A percentile compares a stretch with the other conserved stretches of the same genome.
Evolutionary conservation across 129 eudicot genomes (phyloP).

Genomic region (Glebionis coronaria): DNA sequence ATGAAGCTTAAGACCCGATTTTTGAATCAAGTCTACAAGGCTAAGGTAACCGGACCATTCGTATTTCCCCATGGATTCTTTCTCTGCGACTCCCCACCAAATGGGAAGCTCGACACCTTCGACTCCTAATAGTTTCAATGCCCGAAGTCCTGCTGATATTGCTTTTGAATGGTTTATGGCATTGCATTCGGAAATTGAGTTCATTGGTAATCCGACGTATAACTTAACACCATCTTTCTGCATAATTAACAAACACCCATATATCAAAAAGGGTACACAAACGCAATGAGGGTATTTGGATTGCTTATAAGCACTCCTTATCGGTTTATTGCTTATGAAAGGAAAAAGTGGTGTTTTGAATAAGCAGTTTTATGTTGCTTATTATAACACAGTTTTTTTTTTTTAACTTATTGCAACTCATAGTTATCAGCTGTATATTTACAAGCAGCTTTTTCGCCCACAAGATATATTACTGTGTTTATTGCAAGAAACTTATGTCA

Average conservation of each 20-base stretch:
- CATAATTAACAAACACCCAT: constrained; percentile 17
- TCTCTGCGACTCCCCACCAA: constrained; percentile 93
- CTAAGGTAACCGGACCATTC: constrained; percentile 84
- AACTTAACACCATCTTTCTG: constrained; percentile 60
- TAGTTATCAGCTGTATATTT: too few species aligned
- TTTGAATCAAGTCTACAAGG: constrained; percentile 64
- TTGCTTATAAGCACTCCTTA: too few species aligned
- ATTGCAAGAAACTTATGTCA: too few species aligned
- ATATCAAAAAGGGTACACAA: constrained; percentile 21
- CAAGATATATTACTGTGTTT: too few species aligned
- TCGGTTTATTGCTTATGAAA: too few species aligned
- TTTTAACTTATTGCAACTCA: too few species aligned
- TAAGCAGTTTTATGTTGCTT: too few species aligned
- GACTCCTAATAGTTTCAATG: constrained; percentile 75
- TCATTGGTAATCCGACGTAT: constrained; percentile 77
- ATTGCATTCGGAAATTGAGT: constrained; percentile 49
- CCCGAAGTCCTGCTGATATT: constrained; percentile 64
- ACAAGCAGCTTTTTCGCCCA: too few species aligned
- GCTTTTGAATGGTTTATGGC: constrained; percentile 58
- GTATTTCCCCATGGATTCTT: constrained; percentile 58
- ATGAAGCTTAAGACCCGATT: constrained; percentile 67
- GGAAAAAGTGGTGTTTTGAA: too few species aligned
- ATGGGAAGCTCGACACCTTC: constrained; percentile 91
- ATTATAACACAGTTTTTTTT: too few species aligned
- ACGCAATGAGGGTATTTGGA: too few species aligned